phyloP scores from a whole-genome alignment of 2,329 filamentous ascomycete genomes.

The Pestalotiopsis sp. region DNA sequence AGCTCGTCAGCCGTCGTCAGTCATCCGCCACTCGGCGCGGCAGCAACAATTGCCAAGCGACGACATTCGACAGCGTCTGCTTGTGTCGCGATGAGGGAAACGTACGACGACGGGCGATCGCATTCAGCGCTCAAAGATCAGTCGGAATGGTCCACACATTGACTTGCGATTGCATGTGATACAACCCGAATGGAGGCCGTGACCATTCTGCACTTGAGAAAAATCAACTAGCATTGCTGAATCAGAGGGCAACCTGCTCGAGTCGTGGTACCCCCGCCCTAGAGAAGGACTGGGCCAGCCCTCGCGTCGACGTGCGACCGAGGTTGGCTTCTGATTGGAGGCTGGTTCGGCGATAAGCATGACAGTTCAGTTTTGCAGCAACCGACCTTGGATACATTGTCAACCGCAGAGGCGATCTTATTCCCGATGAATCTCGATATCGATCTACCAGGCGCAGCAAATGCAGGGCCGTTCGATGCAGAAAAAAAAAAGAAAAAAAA shows the following conservation, averaged over 20 bases:
- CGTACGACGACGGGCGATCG: slow-evolving; percentile 6
- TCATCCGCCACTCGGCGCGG: background rate
- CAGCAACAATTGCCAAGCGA: background rate
- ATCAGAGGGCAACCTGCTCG: background rate
- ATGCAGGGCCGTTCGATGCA: background rate
- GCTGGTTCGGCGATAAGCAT: background rate
- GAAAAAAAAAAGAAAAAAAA: background rate
- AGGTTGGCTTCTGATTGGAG: background rate
- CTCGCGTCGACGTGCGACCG: background rate
- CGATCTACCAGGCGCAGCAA: background rate
- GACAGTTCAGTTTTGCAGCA: background rate
- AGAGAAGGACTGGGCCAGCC: background rate
- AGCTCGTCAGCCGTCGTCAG: background rate
- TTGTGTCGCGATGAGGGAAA: background rate
- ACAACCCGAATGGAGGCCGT: background rate
- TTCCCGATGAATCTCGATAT: background rate
- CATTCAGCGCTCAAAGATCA: background rate
- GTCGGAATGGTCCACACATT: background rate
- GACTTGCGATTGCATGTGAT: background rate
- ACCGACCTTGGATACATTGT: background rate
- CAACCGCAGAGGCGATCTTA: background rate
- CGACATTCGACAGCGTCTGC: background rate
- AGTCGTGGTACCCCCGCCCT: background rate
- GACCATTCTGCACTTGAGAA: background rate
- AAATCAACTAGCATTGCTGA: background rate